Evolutionary conservation across 805 yeast genomes (phyloP), one percentile per base, ranked within the genome.

Genomic region (Jamesozyma piceae): DNA sequence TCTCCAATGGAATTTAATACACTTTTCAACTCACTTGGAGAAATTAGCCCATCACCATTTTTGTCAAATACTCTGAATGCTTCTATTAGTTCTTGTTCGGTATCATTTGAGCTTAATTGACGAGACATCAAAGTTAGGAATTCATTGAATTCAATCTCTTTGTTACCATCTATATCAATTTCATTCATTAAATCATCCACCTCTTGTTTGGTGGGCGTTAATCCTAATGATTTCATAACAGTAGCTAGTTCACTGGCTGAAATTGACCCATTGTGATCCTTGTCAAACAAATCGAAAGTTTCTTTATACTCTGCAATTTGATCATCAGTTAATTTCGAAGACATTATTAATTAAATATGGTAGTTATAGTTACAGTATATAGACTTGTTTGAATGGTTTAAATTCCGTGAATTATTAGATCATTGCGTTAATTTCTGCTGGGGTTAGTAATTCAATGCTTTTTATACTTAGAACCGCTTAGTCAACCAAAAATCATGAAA

Each of bases 161-260:
- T 95, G 67, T 92, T 95, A 53, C 89, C 89, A 69, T 92, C 92
- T 49, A 82, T 80, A 65, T 90, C 98, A 39, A 90, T 94, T 68
- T 92, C 97, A 64, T 90, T 90, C 72, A 90, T 86, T 82, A 90
- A 80, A 63, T 90, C 98, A 38, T 88, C 82, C 55, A 90, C 80
- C 65, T 90, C 97, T 50, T 85, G 78, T 63, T 90, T 97, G 34
- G 92, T 80, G 20, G 98, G 98, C 57, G 87, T 86, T 66, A 88
- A 92, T 37, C 97, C 98, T 59, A 90, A 73, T n/a, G 96, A 86
- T 68, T 97, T 82, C 97, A 90, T 90, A 43, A 92, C 98, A 3
- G 95, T 86, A 48, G 97, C 96, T 53, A 90, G 74, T 68, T 90
- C 98, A 57, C 82, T 76, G 54, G 95, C 84, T 46, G 96, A 86